Evolutionary conservation across 2,329 filamentous ascomycete species (phyloP), one percentile per base, ranked within the genome.

Genomic region (Talaromyces sp.): DNA sequence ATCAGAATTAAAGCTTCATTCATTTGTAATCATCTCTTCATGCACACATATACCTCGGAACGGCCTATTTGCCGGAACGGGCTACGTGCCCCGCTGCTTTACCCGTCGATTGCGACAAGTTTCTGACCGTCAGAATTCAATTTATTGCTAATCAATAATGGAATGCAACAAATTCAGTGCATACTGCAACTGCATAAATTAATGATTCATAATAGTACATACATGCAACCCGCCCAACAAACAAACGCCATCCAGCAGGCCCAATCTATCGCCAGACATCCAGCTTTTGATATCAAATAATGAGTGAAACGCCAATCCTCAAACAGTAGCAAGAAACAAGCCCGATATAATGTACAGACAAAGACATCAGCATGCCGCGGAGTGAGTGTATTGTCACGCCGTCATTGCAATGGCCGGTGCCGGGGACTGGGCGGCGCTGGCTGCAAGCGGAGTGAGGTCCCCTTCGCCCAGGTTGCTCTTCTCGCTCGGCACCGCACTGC

Each of bases 401-500:
- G 74, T 64, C 69, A 78, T 73, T 51, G 75, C 71, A 64, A 78
- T 72, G 36, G 73, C 73, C 25, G 81, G 80, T 57, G 80, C 79
- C 15, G 84, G 84, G 49, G 84, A 84, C 67, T 81, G 83, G 19
- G 79, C 76, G 47, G 76, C 71, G 63, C 80, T 78, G 19, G 44
- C 44, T 15, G 78, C 74, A 17, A 78, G 73, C 10, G 77, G 72
- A 13, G 81, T 80, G 55, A 79, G 73, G 64, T 78, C 74, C 33
- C 78, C 77, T 39, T 81, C 78, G 42, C 80, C 81, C n/a, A 77
- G 78, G 59, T 81, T 82, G 68, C 84, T 87, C 77, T 83, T 85
- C 65, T 88, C 86, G 68, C 85, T 85, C 36, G 81, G 79, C 57
- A 86, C 74, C 22, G 80, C 84, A 66, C 82, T 86, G 73, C 82